Evolutionary conservation across 2,329 filamentous ascomycete species (phyloP).

Genomic region (Fusarium aywerte): DNA sequence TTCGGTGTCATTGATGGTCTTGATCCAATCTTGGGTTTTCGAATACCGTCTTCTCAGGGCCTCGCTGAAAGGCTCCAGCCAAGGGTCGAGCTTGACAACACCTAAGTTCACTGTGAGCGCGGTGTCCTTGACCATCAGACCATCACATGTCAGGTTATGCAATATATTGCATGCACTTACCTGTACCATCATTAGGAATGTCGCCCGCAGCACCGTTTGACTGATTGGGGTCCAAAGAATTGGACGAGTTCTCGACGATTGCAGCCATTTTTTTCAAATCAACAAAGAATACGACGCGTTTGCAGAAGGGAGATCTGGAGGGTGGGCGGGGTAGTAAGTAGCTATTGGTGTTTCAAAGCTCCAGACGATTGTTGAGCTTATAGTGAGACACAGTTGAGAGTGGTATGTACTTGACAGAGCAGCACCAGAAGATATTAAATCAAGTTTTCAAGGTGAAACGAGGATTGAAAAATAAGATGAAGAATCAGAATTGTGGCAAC

Average conservation of each 20-base stretch:
- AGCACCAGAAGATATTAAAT: constrained; percentile 9
- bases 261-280: constrained; percentile 50
- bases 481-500: constrained; percentile 31
- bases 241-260: constrained; percentile 55
- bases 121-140: constrained; percentile 35
- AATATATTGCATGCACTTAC: constrained; percentile 56
- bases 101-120: constrained; percentile 62
- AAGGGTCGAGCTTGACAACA: constrained; percentile 88
- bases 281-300: constrained; percentile 24
- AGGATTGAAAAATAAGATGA: constrained; percentile 31
- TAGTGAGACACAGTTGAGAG: constrained; percentile 38
- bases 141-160: constrained; percentile 29
- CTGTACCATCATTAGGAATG: constrained; percentile 76
- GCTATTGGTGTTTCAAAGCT: constrained; percentile 39
- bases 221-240: constrained; percentile 54
- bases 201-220: constrained; percentile 57
- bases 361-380: constrained; percentile 38
- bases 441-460: constrained; percentile 22
- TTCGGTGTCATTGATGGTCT: constrained; percentile 82
- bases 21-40: constrained; percentile 87
- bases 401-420: constrained; percentile 22
- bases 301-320: constrained; percentile 36
- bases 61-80: constrained; percentile 85
- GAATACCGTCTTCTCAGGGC: constrained; percentile 79
- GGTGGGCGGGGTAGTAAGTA: constrained; percentile 39